Conservation (phyloP, 139 green algal species). For the Chlorella sp. region DNA sequence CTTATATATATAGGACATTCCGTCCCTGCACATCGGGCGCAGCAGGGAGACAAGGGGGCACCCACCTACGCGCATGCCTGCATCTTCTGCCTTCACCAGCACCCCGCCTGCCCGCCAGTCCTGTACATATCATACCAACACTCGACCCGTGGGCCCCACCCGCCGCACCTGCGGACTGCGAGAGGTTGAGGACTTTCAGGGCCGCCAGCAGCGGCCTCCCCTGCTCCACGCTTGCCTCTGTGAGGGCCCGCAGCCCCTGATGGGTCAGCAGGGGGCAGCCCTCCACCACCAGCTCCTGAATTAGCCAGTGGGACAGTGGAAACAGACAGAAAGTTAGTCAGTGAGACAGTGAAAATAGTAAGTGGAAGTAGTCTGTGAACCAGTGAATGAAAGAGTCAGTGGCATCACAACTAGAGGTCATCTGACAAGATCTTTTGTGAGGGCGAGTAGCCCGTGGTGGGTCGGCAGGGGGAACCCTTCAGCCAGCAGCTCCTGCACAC, state of each 20-base stretch:
- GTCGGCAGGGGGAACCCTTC: background rate
- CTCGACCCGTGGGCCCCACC: no score
- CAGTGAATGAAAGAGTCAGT: no score
- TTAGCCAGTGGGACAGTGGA: background rate
- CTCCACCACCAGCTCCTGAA: conserved; percentile 35
- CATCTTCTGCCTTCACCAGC: no score
- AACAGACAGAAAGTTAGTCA: no score
- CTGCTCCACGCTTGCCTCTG: conserved; percentile 21
- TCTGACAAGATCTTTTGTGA: no score
- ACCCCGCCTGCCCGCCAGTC: no score
- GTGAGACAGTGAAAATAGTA: no score
- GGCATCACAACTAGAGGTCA: no score
- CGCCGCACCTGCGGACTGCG: conserved; percentile 12
- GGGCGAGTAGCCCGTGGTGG: no score
- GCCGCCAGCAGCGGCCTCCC: conserved; percentile 30
- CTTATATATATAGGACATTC: no score
- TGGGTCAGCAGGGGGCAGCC: conserved; percentile 41
- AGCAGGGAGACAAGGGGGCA: background rate
- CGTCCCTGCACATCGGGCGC: background rate
- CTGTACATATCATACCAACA: background rate
- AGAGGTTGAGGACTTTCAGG: conserved; percentile 26
- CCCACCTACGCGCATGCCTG: background rate
- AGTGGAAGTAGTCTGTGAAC: no score
- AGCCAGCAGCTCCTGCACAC: background rate
- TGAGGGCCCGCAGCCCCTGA: conserved; percentile 11